Conservation (phyloP, 2,329 filamentous ascomycete species). For the Drechslerella coelobrocha region DNA sequence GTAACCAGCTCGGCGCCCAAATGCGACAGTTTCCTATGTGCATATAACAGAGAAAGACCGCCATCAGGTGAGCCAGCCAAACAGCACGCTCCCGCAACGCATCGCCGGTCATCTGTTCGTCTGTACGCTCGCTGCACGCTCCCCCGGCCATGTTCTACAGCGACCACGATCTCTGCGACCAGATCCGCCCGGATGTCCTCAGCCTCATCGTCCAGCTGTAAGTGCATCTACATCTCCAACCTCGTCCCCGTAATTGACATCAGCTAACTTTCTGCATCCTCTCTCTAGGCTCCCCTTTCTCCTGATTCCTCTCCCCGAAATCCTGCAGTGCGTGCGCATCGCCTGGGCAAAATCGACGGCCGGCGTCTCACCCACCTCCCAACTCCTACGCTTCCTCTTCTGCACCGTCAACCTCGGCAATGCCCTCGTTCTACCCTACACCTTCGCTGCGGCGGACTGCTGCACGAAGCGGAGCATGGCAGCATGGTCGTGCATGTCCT, state of each 20-base stretch:
- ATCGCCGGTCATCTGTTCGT: neutral
- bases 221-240: neutral
- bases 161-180: constrained; percentile 41
- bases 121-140: neutral
- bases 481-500: constrained; percentile 24
- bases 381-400: constrained; percentile 39
- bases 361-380: constrained; percentile 34
- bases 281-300: constrained; percentile 27
- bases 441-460: constrained; percentile 39
- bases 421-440: constrained; percentile 43
- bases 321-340: constrained; percentile 38
- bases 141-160: constrained; percentile 39
- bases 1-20: neutral
- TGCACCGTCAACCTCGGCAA: constrained; percentile 43
- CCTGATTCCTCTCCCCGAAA: constrained; percentile 38
- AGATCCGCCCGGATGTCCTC: constrained; percentile 26
- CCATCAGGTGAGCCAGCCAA: neutral
- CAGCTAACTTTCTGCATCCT: constrained; percentile 8
- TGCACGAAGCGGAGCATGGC: constrained; percentile 14
- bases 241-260: neutral
- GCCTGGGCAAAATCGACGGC: constrained; percentile 18
- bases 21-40: neutral
- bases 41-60: too few species aligned
- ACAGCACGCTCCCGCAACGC: constrained; percentile 1
- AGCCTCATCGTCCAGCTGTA: constrained; percentile 36